Base-by-base conservation (phyloP, 2,329 filamentous ascomycete species). In the Cladophialophora yegresii region DNA sequence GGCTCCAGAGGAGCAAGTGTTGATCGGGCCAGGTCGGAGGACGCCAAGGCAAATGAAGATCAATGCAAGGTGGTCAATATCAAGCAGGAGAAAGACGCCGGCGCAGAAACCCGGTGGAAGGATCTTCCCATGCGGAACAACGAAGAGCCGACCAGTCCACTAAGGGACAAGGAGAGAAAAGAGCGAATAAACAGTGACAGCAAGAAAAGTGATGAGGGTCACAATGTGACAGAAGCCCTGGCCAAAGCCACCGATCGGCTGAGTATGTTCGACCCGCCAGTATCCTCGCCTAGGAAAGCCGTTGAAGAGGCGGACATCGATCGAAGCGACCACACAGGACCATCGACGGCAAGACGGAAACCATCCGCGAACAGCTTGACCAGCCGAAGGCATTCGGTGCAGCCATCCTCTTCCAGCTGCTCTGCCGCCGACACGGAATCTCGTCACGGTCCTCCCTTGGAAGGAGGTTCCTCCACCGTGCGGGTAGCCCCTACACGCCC, bases 161-260 rank as follows among this genome's bases (percentile, higher is more conserved):
- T 72, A 16, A 49, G 60, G 22, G 67, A 55, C 12, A 71, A 72
- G 57, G 72, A 74, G 45, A 70, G 72, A 58, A 76, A 74, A 66
- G 71, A 73, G 45, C 30, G 47, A 28, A 45, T 16, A 33, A 16
- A 32, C 22, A 36, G 22, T 40, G 57, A 43, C 43, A 50, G 28
- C n/a, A 74, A 73, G 64, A 55, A 22, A 45, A 23, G 13, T 16
- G 36, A 60, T n/a, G 59, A 64, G 16, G 47, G 40, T 50, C 49
- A 23, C 49, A 47, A 54, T 36, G 30, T 49, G 22, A 59, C 23
- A 54, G 60, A 62, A 54, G 68, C 54, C 28, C 62, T 65, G 58
- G 69, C 60, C 63, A 67, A 59, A 32, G 68, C 64, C 33, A 66
- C 66, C 56, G 64, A 67, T 62, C 66, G 58, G 62, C 64, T 69